These are phyloP conservation scores for Carallia brachiata DNA, from an alignment of 345 rosid species.

Conservation along the genomic window DNA sequence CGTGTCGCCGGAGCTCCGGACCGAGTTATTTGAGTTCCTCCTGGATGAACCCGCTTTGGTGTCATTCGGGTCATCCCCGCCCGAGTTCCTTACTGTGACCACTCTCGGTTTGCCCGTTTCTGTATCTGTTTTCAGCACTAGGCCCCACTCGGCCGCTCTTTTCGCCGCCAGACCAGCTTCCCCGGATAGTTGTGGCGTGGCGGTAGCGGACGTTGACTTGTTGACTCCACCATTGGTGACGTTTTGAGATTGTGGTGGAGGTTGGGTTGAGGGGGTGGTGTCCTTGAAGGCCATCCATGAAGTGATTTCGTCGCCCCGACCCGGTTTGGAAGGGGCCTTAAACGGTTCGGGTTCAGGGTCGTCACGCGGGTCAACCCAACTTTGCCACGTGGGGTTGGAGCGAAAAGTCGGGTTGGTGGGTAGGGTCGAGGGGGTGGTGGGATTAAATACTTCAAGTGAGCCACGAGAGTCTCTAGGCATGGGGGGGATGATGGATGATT, in stretches of 20 bases:
- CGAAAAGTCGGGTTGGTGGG: slow-evolving; percentile 51
- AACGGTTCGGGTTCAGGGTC: slow-evolving; percentile 26
- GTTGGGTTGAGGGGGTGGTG: slow-evolving; percentile 22
- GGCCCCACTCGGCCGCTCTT: slow-evolving; percentile 99
- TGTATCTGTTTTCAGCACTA: slow-evolving; percentile 66
- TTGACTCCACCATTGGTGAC: slow-evolving; percentile 8
- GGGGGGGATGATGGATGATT: slow-evolving; percentile 32
- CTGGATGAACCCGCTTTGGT: slow-evolving; percentile 41
- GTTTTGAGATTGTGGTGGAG: slow-evolving; percentile 11
- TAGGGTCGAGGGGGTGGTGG: slow-evolving; percentile 49
- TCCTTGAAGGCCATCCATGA: slow-evolving; percentile 97
- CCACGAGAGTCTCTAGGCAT: slow-evolving; percentile 69
- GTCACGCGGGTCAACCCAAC: slow-evolving; percentile 37
- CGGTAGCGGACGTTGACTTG: slow-evolving; percentile 1
- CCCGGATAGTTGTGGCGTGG: slow-evolving; percentile 26
- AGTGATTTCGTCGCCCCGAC: slow-evolving; percentile 49
- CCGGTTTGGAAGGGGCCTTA: slow-evolving; percentile 28
- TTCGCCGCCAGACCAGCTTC: slow-evolving; percentile 61
- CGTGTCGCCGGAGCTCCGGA: slow-evolving; percentile 68
- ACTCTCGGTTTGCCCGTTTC: slow-evolving; percentile 87
- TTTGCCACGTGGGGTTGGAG: slow-evolving; percentile 53
- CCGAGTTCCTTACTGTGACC: slow-evolving; percentile 71
- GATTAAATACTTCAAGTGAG: slow-evolving; percentile 87
- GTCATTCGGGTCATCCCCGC: slow-evolving; percentile 56
- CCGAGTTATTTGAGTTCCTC: slow-evolving; percentile 66